phyloP scores from a whole-genome alignment of 2,329 filamentous ascomycete species.

The Chaetomiaceae sp. region DNA sequence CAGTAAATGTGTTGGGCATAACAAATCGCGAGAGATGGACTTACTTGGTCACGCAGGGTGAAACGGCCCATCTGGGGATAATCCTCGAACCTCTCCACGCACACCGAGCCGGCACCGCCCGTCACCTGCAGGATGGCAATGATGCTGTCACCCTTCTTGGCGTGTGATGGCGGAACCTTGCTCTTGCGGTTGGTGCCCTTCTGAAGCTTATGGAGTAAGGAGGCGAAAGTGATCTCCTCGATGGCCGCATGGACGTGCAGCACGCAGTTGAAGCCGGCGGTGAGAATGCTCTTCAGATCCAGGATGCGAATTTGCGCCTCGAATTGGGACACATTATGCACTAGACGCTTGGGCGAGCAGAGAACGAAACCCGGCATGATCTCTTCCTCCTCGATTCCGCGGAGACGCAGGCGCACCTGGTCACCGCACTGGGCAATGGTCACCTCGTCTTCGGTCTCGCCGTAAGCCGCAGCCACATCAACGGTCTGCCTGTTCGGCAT shows the following conservation, averaged over 20 bases:
- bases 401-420: slow-evolving; percentile 85
- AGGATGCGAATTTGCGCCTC: slow-evolving; percentile 96
- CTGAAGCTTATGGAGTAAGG: slow-evolving; percentile 87
- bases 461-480: slow-evolving; percentile 80
- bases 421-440: slow-evolving; percentile 80
- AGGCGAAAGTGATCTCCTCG: slow-evolving; percentile 90
- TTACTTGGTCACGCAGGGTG: slow-evolving; percentile 81
- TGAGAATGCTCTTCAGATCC: slow-evolving; percentile 89
- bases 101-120: slow-evolving; percentile 79
- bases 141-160: slow-evolving; percentile 74
- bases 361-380: slow-evolving; percentile 93
- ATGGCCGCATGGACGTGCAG: slow-evolving; percentile 96
- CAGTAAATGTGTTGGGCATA: not conserved
- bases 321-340: slow-evolving; percentile 83
- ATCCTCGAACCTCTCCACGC: slow-evolving; percentile 91
- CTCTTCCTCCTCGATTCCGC: slow-evolving; percentile 96
- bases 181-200: slow-evolving; percentile 92
- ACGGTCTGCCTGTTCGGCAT: slow-evolving; percentile 91
- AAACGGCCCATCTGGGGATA: slow-evolving; percentile 92
- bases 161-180: slow-evolving; percentile 88
- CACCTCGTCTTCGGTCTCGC: slow-evolving; percentile 94
- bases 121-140: slow-evolving; percentile 88
- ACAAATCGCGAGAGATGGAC: slow-evolving; percentile 22
- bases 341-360: slow-evolving; percentile 88
- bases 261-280: slow-evolving; percentile 95